Conservation (phyloP, 1,139 yeast species). For the Blastobotrys malaysiensis region DNA sequence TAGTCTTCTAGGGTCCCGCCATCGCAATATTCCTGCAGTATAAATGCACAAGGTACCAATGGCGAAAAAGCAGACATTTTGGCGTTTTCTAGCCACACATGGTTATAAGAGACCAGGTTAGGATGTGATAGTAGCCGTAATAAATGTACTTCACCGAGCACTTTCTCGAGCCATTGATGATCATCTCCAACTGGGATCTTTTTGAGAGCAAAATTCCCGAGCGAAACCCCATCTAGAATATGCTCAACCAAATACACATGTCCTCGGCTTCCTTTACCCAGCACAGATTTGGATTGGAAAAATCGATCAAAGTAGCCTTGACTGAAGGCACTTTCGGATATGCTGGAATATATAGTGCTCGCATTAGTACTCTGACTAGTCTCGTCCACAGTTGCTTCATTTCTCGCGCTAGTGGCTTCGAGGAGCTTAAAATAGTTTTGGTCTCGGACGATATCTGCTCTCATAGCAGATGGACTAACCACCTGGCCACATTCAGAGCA, state of each 20-base stretch:
- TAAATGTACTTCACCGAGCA: slow-evolving; percentile 71
- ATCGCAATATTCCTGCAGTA: slow-evolving; percentile 78
- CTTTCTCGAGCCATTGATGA: slow-evolving; percentile 59
- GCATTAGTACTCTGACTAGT: not conserved
- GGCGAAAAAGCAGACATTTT: slow-evolving; percentile 54
- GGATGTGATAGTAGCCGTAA: slow-evolving; percentile 46
- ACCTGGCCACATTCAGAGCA: slow-evolving; percentile 29
- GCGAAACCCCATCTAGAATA: slow-evolving; percentile 57
- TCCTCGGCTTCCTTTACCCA: slow-evolving; percentile 84
- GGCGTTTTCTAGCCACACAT: slow-evolving; percentile 85
- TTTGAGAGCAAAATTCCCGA: slow-evolving; percentile 80
- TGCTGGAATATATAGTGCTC: slow-evolving; percentile 12
- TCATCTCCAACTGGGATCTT: slow-evolving; percentile 80
- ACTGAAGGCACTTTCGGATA: slow-evolving; percentile 43
- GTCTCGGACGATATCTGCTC: slow-evolving; percentile 16
- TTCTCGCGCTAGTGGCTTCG: not conserved
- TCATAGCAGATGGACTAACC: slow-evolving; percentile 11
- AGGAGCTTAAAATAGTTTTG: slow-evolving; percentile 29
- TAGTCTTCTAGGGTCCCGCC: slow-evolving; percentile 83
- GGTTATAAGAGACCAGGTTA: slow-evolving; percentile 77
- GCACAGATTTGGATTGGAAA: slow-evolving; percentile 45
- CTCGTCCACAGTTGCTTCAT: not conserved
- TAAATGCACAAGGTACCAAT: slow-evolving; percentile 72
- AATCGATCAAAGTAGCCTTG: slow-evolving; percentile 71
- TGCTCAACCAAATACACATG: slow-evolving; percentile 81